These are phyloP conservation scores for Avena sativa DNA, from an alignment of 176 grass and related monocot genomes.

Conservation along the genomic window DNA sequence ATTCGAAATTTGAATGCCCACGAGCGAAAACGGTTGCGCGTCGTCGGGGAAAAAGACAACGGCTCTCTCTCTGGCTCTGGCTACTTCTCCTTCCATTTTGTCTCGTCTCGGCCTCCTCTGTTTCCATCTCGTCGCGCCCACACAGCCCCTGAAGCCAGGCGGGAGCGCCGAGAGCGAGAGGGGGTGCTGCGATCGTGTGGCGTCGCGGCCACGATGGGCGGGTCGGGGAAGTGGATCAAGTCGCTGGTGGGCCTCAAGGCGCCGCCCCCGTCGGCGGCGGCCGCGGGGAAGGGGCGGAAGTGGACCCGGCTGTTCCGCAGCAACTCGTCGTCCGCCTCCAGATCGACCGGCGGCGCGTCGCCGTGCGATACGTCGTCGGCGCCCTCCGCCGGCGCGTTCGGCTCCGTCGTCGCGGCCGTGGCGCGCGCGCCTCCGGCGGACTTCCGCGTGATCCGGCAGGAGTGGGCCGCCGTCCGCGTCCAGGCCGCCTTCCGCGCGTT, in stretches of 20 bases:
- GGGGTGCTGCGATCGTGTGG: too few species aligned
- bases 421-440: conserved; percentile 68
- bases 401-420: conserved; percentile 56
- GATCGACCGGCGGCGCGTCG: conserved; percentile 39
- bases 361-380: conserved; percentile 57
- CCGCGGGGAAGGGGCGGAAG: conserved; percentile 48
- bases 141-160: too few species aligned
- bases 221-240: conserved; percentile 77
- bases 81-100: conserved; percentile 34
- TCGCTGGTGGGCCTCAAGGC: conserved; percentile 63
- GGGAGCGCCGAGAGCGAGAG: too few species aligned
- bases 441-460: conserved; percentile 67
- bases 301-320: conserved; percentile 68
- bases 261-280: conserved; percentile 35
- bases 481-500: conserved; percentile 73
- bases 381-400: conserved; percentile 54
- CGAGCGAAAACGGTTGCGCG: conserved; percentile 34
- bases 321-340: conserved; percentile 48
- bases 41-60: conserved; percentile 57
- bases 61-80: conserved; percentile 33
- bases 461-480: conserved; percentile 75
- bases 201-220: conserved; percentile 50
- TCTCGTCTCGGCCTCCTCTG: conserved; percentile 9
- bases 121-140: neutral
- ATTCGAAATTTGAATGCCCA: conserved; percentile 63